Evolutionary conservation across 1,284 basidiomycete species (phyloP), one percentile per base, ranked within the genome.

Genomic region (Pterulicium gracile): DNA sequence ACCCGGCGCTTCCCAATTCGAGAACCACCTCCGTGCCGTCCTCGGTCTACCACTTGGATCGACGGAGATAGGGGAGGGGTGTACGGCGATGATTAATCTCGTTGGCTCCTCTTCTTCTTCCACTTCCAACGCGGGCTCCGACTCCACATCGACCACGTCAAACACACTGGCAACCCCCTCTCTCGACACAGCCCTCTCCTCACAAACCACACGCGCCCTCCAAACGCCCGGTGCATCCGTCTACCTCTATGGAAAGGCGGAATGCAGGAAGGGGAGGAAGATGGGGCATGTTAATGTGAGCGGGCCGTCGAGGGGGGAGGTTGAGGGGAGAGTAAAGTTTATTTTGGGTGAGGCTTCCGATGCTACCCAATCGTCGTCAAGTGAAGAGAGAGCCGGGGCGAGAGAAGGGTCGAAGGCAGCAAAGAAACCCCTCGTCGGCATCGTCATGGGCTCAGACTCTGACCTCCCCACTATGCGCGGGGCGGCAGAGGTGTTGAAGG

Each of bases 361-460:
- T 51, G 73, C 74, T 2, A 71, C 89, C 36, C 82, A 83, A 0
- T 71, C 73, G 3, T 69, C 67, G 47, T 58, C 70, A 2, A 51
- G 62, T 19, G 58, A 61, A 10, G 79, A 84, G 50, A 50, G 60
- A 1, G 53, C 66, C 0, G 66, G 68, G 18, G 42, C 52, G 3
- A 60, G 67, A 1, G 66, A 70, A n/a, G 63, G 65, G 43, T 75
- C 79, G 4, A 66, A 72, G 56, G 76, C 87, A 3, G 76, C 87
- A 58, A 60, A 68, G 0, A 71, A 81, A 46, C 93, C 95, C 3
- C 73, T 98, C 5, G 89, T 98, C 0, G 88, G 90, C 1, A 79
- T 99, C 54, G 93, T 99, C 63, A 98, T 98, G 96, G 95, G 95
- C 39, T 96, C 92, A 3, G 96, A 98, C 64, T 96, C 92, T n/a